Evolutionary conservation across 2,329 filamentous ascomycete species (phyloP).

Genomic region (Gliomastix tumulicola): DNA sequence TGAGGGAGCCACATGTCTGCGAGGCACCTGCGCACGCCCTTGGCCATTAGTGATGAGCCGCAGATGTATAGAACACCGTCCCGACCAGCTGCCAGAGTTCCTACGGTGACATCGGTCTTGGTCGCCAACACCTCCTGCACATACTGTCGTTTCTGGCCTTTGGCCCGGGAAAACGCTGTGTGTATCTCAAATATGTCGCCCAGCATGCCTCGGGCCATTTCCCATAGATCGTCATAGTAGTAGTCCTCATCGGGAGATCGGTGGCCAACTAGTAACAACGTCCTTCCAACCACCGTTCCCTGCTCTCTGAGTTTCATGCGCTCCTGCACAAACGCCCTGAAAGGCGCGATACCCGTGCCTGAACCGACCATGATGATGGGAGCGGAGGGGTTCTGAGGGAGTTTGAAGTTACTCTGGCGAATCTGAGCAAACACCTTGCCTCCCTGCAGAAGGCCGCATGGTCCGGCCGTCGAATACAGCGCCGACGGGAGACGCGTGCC

Average conservation of each 20-base stretch:
- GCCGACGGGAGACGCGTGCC: too few species aligned
- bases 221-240: conserved; percentile 85
- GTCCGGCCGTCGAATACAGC: too few species aligned
- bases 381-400: conserved; percentile 89
- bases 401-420: conserved; percentile 97
- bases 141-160: too few species aligned
- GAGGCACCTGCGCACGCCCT: conserved; percentile 57
- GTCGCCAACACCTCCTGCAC: too few species aligned
- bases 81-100: too few species aligned
- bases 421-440: conserved; percentile 61
- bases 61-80: conserved; percentile 99
- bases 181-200: conserved; percentile 87
- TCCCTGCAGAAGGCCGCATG: conserved; percentile 9
- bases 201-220: conserved; percentile 73
- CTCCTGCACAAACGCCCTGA: conserved; percentile 18
- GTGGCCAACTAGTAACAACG: conserved; percentile 52
- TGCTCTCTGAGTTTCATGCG: conserved; percentile 11
- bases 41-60: conserved; percentile 93
- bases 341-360: conserved; percentile 41
- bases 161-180: conserved; percentile 94
- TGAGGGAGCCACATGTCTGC: too few species aligned
- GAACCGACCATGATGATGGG: conserved; percentile 53
- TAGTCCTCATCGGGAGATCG: conserved; percentile 42
- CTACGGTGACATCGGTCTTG: too few species aligned
- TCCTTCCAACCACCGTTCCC: conserved; percentile 12